Evolutionary conservation across 768 basidiomycete species (phyloP), one percentile per base, ranked within the genome.

Genomic region (Naganishia kalamii): DNA sequence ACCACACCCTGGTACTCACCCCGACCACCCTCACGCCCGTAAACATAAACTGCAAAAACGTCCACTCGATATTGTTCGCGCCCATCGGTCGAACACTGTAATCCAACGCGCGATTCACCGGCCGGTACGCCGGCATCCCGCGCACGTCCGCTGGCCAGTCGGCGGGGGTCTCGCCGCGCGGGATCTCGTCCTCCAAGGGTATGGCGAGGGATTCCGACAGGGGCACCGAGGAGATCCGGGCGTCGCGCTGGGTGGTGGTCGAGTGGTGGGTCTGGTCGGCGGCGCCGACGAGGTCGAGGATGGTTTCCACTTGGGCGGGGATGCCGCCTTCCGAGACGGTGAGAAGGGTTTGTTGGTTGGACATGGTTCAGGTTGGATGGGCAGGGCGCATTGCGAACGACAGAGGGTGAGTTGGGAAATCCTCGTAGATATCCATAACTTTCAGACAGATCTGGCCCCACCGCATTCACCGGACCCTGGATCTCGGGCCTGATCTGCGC

Each of bases 21-120:
- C 57, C 65, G 23, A 43, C 37, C 19, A 54, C 51, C 46, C 54
- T 60, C 2, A 65, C 65, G 7, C 65, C 65, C 4, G 57, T 60
- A 29, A 65, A 60, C 65, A 65, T 65, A 32, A 65, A 65, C 35
- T 33, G 40, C 54, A 65, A 60, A 43, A 65, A 65, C n/a, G 65
- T 65, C 27, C 35, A 65, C 41, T 65, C 65, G 54, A 60, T 51
- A 27, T 48, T 49, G 40, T 65, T 65, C 57, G 60, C 57, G 21
- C 65, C 65, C 54, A 65, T 59, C 8, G 65, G 65, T 41, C 51
- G 30, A 10, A 46, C 41, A n/a, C 33, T 35, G n/a, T 43, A 60
- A 50, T 65, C 65, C 30, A 65, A n/a, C 13, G 25, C 19, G n/a
- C 33, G 32, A 25, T 65, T 32, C 17, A 65, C 19, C 19, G 65